Evolutionary conservation across 192 early-diverging fungal genomes (phyloP).

Genomic region (Backusella circina): DNA sequence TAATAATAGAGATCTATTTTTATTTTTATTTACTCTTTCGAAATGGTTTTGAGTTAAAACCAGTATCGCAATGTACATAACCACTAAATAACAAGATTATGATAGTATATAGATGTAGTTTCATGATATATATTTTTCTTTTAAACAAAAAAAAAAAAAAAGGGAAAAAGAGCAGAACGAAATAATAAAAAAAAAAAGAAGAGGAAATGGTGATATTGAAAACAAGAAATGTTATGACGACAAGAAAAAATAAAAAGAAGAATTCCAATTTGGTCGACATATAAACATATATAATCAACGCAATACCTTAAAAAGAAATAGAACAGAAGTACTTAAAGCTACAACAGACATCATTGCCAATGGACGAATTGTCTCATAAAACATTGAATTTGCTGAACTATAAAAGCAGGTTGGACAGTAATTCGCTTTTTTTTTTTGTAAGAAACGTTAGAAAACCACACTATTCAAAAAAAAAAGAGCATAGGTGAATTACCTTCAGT

Average conservation of each 20-base stretch:
- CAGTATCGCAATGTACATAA: neutral
- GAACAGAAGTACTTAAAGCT: constrained; percentile 19
- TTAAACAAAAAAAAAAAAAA: neutral
- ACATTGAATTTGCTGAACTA: constrained; percentile 10
- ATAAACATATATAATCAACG: neutral
- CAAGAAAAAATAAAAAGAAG: neutral
- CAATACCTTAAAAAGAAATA: constrained; percentile 12
- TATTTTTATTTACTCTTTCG: neutral
- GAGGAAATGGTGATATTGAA: neutral
- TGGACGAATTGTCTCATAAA: constrained; percentile 6
- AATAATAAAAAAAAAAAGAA: neutral
- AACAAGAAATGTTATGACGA: neutral
- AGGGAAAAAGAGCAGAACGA: neutral
- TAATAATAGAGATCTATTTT: neutral
- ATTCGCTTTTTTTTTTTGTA: constrained; percentile 3
- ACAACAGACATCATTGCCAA: constrained; percentile 16
- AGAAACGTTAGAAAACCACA: neutral
- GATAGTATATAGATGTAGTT: neutral
- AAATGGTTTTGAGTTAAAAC: neutral
- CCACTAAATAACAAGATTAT: neutral
- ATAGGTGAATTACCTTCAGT: constrained; percentile 4
- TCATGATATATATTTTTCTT: neutral
- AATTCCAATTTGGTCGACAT: neutral
- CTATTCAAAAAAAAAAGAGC: constrained; percentile 20
- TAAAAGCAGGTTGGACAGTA: constrained; percentile 32